Evolutionary conservation across 2,329 filamentous ascomycete species (phyloP).

Genomic region (Lomentospora prolificans): DNA sequence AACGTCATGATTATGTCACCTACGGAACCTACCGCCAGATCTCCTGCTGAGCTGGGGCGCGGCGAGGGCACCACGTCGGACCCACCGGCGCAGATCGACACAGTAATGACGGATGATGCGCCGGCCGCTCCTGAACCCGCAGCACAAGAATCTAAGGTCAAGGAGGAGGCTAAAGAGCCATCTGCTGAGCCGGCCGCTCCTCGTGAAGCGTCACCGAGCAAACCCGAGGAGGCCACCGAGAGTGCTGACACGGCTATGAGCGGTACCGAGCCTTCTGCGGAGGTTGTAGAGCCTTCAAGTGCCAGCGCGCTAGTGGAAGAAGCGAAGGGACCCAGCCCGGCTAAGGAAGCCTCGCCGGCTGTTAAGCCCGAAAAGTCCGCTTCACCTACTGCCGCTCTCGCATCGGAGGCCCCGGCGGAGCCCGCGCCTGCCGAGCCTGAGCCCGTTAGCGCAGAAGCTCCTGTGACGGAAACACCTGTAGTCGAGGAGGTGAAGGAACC

Average conservation of each 20-base stretch:
- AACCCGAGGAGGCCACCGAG: neutral
- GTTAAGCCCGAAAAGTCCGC: neutral
- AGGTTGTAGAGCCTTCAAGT: no score
- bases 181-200: neutral
- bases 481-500: neutral
- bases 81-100: neutral
- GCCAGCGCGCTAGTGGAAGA: neutral
- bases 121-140: slow-evolving; percentile 17
- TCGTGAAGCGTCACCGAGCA: neutral
- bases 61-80: neutral
- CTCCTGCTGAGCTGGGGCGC: slow-evolving; percentile 9
- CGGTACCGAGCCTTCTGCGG: neutral
- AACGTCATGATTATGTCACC: slow-evolving; percentile 39
- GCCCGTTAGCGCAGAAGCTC: neutral
- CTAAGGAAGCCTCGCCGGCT: neutral
- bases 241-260: neutral
- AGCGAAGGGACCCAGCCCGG: neutral
- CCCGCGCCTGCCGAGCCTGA: neutral
- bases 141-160: neutral
- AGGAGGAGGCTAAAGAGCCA: neutral
- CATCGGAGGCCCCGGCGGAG: neutral
- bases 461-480: neutral
- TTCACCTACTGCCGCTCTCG: neutral
- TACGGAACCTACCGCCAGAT: slow-evolving; percentile 21
- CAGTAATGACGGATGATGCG: slow-evolving; percentile 9